phyloP scores from a whole-genome alignment of 257 asterid genomes.

The Jasminum sambac region DNA sequence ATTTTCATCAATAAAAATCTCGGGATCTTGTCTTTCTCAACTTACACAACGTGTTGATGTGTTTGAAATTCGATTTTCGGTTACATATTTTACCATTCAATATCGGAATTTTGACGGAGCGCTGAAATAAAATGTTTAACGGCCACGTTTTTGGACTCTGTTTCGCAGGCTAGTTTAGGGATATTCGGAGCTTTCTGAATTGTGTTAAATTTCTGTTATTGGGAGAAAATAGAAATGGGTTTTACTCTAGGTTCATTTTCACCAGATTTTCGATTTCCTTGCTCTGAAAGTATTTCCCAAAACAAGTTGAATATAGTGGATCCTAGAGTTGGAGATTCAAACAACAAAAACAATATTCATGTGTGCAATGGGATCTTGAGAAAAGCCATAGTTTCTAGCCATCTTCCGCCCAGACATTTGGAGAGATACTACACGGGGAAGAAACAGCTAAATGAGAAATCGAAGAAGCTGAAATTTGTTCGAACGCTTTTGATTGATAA shows the following conservation, averaged over 20 bases:
- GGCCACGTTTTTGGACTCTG: slow-evolving; percentile 19
- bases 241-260: slow-evolving; percentile 49
- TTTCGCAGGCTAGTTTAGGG: slow-evolving; percentile 35
- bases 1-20: neutral
- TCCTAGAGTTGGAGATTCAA: slow-evolving; percentile 42
- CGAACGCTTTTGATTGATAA: slow-evolving; percentile 89
- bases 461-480: slow-evolving; percentile 50
- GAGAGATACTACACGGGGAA: slow-evolving; percentile 55
- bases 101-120: slow-evolving; percentile 5
- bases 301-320: slow-evolving; percentile 35
- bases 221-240: slow-evolving; percentile 38
- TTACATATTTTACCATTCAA: neutral
- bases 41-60: neutral
- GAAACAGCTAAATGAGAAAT: slow-evolving; percentile 45
- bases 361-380: slow-evolving; percentile 31
- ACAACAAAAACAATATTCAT: slow-evolving; percentile 27
- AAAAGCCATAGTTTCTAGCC: slow-evolving; percentile 54
- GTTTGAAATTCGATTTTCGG: neutral
- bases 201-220: slow-evolving; percentile 8
- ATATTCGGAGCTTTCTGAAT: slow-evolving; percentile 16
- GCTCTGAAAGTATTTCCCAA: slow-evolving; percentile 39
- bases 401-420: slow-evolving; percentile 57
- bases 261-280: slow-evolving; percentile 48
- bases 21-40: slow-evolving; percentile 30
- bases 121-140: slow-evolving; percentile 9